Base-by-base conservation (phyloP, 2,329 filamentous ascomycete species). In the Calycina marina region DNA sequence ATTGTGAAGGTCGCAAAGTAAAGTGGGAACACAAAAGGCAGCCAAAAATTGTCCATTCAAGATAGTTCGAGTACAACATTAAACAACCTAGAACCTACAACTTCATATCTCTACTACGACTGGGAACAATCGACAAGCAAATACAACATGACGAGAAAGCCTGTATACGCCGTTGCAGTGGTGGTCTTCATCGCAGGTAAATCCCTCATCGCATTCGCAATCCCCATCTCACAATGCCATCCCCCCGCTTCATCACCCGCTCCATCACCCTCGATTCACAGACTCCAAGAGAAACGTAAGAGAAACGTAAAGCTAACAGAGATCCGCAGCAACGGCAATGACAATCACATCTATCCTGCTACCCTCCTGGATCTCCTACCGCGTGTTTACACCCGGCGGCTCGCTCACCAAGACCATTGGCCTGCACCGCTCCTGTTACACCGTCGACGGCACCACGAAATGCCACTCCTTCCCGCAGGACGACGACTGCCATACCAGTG, bases 391-490 rank as follows among this genome's bases (percentile, higher is more conserved):
- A 31, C 49, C 49, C 28, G 49, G 56, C 20, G 61, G 62, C 37
- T 59, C 60, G 42, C 69, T 73, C 44, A 69, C 67, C 40, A 72
- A 85, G 43, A 69, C 66, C 28, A 76, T 78, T 51, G 88, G 88
- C 37, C 71, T 98, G 28, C 81, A 93, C 57, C 69, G 68, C 45
- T 75, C 73, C 52, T 98, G 88, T 59, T 80, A 77, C 33, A 78
- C 71, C 36, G 61, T 81, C 36, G 36, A 36, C 14, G 28, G 28
- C 18, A 56, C 59, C 28, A 22, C 20, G n/a, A 22, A 8, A 22
- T 86, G 80, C 55, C 62, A 63, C 14, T 58, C 62, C 18, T 90
- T 85, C 54, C 83, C 83, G 3, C 63, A 66, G 41, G 59, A 67
- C 33, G 62, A 69, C 35, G 75, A 83, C 52, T 88, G 82, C 56